A percentile compares a stretch with the other conserved stretches of the same genome.
Conservation (phyloP, 2,329 filamentous ascomycete genomes). For the Ophiocordyceps robertsii region DNA sequence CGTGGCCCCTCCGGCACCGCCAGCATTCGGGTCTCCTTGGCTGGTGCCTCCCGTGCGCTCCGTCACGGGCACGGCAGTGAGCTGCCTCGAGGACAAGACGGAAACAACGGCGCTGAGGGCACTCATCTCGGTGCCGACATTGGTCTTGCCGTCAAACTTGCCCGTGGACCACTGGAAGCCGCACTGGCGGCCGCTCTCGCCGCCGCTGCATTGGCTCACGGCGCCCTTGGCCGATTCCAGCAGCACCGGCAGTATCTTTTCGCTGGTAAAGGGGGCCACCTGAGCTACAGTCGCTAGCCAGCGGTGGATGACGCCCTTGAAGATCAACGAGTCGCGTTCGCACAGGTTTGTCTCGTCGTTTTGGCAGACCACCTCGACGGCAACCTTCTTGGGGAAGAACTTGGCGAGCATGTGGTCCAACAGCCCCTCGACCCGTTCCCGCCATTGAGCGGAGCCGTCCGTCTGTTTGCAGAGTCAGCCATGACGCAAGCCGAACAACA, state of each 20-base stretch:
- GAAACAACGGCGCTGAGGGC: conserved; percentile 41
- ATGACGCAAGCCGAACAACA: background rate
- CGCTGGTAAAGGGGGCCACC: conserved; percentile 37
- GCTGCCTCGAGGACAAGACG: conserved; percentile 25
- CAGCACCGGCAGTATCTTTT: conserved; percentile 34
- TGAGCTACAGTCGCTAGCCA: conserved; percentile 39
- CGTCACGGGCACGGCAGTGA: conserved; percentile 24
- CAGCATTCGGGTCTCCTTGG: conserved; percentile 25
- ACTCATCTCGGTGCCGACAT: conserved; percentile 45
- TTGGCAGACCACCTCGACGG: conserved; percentile 48
- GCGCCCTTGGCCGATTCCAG: conserved; percentile 37
- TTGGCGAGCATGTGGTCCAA: conserved; percentile 18
- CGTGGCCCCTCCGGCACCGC: conserved; percentile 16
- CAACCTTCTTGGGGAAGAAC: conserved; percentile 42
- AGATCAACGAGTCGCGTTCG: conserved; percentile 12
- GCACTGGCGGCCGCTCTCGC: conserved; percentile 31
- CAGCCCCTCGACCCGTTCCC: conserved; percentile 27
- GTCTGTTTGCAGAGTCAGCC: conserved; percentile 19
- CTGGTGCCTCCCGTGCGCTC: conserved; percentile 35
- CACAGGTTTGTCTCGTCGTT: conserved; percentile 32
- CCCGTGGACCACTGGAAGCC: conserved; percentile 38
- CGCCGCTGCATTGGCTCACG: conserved; percentile 37
- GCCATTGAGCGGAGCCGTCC: conserved; percentile 34
- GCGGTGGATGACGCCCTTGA: conserved; percentile 45
- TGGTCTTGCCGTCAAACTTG: conserved; percentile 36